Percentiles rank a stretch among this genome's conserved stretches.
Conservation (phyloP, 2,329 filamentous ascomycete species). For the Ceratocystis ficicola region DNA sequence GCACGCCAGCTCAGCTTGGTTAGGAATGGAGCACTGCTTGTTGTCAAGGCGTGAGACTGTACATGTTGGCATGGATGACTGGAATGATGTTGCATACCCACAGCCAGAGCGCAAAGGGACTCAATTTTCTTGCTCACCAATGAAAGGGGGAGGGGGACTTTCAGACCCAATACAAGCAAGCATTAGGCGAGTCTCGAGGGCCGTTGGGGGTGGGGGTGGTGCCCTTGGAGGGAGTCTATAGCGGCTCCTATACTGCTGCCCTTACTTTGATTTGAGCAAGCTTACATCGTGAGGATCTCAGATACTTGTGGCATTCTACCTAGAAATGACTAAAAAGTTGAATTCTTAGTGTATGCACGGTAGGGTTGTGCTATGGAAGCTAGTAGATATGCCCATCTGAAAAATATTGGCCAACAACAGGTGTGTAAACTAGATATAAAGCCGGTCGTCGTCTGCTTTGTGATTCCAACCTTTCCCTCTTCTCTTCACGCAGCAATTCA, state of each 20-base stretch:
- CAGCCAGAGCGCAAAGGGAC: neutral
- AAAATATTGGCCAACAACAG: neutral
- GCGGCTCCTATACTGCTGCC: no score
- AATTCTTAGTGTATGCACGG: neutral
- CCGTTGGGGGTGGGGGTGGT: neutral
- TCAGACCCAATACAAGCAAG: neutral
- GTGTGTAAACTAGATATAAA: neutral
- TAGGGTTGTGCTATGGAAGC: neutral
- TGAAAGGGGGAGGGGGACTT: neutral
- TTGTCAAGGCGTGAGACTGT: no score
- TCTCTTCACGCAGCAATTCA: conserved; percentile 19
- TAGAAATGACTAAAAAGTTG: no score
- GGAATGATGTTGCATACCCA: neutral
- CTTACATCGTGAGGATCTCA: neutral
- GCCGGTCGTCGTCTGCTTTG: neutral
- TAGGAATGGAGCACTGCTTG: neutral
- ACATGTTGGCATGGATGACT: no score
- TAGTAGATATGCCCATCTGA: neutral
- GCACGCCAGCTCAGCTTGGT: neutral
- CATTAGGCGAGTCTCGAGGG: neutral
- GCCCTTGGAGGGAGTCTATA: neutral
- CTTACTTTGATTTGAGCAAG: neutral
- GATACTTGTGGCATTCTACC: no score
- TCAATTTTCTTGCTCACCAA: neutral
- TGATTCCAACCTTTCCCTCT: neutral